A percentile compares a stretch with the other conserved stretches of the same genome.
Conservation (phyloP, 1,139 yeast genomes). For the Taiozyma sp. region DNA sequence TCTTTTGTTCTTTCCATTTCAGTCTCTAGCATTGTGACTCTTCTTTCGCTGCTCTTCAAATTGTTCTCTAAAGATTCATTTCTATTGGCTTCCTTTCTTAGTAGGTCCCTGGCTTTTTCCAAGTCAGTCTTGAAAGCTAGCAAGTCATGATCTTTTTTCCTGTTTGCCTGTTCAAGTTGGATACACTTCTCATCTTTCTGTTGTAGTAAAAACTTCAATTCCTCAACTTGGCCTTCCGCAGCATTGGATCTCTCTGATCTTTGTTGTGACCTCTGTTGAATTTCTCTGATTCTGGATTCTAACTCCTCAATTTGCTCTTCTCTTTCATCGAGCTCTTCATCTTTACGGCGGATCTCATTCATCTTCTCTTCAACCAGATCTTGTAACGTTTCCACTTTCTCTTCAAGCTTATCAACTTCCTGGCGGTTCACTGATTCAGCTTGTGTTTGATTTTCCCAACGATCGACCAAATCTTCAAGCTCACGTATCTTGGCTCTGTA, state of each 20-base stretch:
- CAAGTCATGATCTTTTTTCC: conserved; percentile 9
- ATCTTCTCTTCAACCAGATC: conserved; percentile 12
- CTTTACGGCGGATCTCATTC: conserved; percentile 16
- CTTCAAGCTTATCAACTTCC: conserved; percentile 2
- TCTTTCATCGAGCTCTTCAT: conserved; percentile 20
- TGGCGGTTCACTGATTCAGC: conserved; percentile 4
- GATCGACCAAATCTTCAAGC: conserved; percentile 15
- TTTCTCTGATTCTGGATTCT: conserved; percentile 10
- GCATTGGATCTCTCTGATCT: conserved; percentile 5
- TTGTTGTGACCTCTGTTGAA: conserved; percentile 7
- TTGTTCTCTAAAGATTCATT: conserved; percentile 1
- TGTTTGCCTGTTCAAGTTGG: conserved; percentile 14
- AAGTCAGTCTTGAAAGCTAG: conserved; percentile 7
- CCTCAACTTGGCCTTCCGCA: conserved; percentile 10
- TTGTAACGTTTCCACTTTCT: conserved; percentile 6
- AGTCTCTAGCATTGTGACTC: conserved; percentile 5
- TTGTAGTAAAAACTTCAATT: conserved; percentile 14
- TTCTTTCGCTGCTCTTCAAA: conserved; percentile 5
- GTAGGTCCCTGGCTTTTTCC: conserved; percentile 5
- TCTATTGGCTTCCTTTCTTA: conserved; percentile 1
- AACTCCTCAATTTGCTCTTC: conserved; percentile 17
- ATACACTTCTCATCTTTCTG: conserved; percentile 24
- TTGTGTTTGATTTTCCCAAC: conserved; percentile 13
- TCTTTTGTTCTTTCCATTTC: conserved; percentile 8
- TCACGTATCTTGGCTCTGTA: conserved; percentile 7